phyloP scores from a whole-genome alignment of 345 rosid species.

The Salix viminalis region DNA sequence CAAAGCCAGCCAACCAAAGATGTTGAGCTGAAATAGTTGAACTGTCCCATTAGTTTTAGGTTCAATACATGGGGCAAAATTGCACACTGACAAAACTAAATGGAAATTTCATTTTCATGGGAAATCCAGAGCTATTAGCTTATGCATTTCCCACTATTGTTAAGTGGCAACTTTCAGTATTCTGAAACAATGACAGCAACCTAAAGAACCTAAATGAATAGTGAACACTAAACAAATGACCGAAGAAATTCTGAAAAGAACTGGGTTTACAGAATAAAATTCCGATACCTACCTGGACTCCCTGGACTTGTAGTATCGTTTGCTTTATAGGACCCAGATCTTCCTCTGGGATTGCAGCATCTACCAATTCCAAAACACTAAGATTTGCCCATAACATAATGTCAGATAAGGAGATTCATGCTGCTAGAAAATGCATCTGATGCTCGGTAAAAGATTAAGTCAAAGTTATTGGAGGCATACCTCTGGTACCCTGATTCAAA shows the following conservation, averaged over 20 bases:
- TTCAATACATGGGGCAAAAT: neutral
- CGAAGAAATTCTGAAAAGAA: neutral
- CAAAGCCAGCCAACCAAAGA: neutral
- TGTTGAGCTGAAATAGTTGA: neutral
- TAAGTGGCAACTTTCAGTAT: neutral
- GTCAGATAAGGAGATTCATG: conserved; percentile 17
- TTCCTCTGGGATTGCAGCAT: conserved; percentile 81
- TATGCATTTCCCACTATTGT: neutral
- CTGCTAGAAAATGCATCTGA: neutral
- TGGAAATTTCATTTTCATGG: neutral
- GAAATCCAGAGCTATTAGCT: neutral
- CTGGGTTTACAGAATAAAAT: conserved; percentile 4
- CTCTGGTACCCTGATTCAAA: conserved; percentile 80
- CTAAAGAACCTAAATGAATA: neutral
- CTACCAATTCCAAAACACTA: conserved; percentile 89
- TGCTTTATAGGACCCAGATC: conserved; percentile 59
- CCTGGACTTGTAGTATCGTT: conserved; percentile 73
- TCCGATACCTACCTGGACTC: conserved; percentile 55
- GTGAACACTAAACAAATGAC: neutral
- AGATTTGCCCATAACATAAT: conserved; percentile 20
- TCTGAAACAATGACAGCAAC: neutral
- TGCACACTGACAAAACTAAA: neutral
- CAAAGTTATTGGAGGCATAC: conserved; percentile 27
- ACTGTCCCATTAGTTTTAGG: neutral
- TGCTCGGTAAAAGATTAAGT: neutral